These are phyloP conservation scores for Gossypium davidsonii DNA, from an alignment of 441 rosid species.

Conservation along the genomic window DNA sequence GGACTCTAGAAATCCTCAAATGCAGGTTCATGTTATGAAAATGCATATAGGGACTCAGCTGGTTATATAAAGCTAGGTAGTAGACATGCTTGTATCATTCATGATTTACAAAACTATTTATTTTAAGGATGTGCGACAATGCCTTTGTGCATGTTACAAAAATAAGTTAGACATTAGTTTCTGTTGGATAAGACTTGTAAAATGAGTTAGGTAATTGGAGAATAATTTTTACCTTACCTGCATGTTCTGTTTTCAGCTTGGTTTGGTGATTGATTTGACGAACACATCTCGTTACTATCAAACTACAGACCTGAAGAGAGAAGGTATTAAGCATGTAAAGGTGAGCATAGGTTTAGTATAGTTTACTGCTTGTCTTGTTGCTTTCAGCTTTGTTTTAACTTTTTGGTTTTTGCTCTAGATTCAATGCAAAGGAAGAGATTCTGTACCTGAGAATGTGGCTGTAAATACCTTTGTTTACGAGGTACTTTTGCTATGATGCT, in stretches of 20 bases:
- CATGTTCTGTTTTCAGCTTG: slow-evolving; percentile 55
- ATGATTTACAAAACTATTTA: not conserved
- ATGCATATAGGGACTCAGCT: not conserved
- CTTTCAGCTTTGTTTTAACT: slow-evolving; percentile 6
- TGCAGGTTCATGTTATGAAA: not conserved
- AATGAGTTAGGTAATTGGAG: not conserved
- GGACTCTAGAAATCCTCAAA: not conserved
- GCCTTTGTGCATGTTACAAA: not conserved
- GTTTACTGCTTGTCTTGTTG: not conserved
- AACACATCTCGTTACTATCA: slow-evolving; percentile 88
- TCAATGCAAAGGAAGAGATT: slow-evolving; percentile 85
- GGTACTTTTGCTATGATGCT: slow-evolving; percentile 37
- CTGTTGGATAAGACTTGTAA: not conserved
- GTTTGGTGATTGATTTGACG: slow-evolving; percentile 95
- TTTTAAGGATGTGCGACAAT: not conserved
- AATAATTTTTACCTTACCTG: not conserved
- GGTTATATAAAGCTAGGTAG: not conserved
- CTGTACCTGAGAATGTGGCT: slow-evolving; percentile 81
- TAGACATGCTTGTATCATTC: not conserved
- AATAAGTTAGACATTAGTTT: not conserved
- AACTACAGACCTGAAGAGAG: slow-evolving; percentile 73
- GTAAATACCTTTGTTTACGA: slow-evolving; percentile 84
- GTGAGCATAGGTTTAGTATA: slow-evolving; percentile 28
- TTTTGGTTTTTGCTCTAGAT: slow-evolving; percentile 42
- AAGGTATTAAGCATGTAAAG: slow-evolving; percentile 90